Percentiles rank a stretch among this genome's conserved stretches.
Evolutionary conservation across 371 early-diverging fungal genomes (phyloP).

Genomic region (Dichotomocladium elegans): DNA sequence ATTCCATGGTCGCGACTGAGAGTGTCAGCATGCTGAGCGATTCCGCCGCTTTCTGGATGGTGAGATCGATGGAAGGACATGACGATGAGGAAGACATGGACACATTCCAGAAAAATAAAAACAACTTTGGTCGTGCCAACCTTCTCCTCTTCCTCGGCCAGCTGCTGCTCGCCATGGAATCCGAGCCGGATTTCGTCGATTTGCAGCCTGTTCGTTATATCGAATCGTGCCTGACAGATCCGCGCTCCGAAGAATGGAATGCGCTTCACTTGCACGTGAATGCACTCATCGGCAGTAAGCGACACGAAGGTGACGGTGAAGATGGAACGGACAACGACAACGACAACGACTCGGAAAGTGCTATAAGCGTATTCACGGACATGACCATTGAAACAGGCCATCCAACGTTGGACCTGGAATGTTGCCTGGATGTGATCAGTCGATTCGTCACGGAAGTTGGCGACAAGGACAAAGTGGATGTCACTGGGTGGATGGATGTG

Average conservation of each 20-base stretch:
- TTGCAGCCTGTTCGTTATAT: constrained; percentile 32
- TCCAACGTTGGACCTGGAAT: constrained; percentile 34
- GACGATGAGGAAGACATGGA: constrained; percentile 7
- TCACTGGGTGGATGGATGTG: constrained; percentile 28
- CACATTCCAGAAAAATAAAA: constrained; percentile 6
- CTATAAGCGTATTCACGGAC: constrained; percentile 9
- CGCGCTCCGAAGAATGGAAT: constrained; percentile 10
- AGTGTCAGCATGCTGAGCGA: constrained; percentile 28
- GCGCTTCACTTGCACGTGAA: constrained; percentile 3
- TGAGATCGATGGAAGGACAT: constrained; percentile 10
- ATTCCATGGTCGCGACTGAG: constrained; percentile 36
- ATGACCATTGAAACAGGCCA: neutral
- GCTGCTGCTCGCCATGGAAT: constrained; percentile 26
- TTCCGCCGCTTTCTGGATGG: constrained; percentile 26
- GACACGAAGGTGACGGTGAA: constrained; percentile 8
- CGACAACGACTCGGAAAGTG: constrained; percentile 6
- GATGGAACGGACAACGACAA: constrained; percentile 8
- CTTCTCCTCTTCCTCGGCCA: constrained; percentile 22
- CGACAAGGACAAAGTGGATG: constrained; percentile 13
- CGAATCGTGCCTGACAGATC: constrained; percentile 4
- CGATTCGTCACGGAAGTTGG: constrained; percentile 24
- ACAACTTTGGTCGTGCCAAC: constrained; percentile 13
- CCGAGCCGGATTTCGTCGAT: constrained; percentile 45
- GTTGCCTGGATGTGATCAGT: constrained; percentile 29
- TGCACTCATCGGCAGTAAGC: neutral